Conservation (phyloP, 176 grass and related monocot genomes). For the Tillandsia leiboldiana region DNA sequence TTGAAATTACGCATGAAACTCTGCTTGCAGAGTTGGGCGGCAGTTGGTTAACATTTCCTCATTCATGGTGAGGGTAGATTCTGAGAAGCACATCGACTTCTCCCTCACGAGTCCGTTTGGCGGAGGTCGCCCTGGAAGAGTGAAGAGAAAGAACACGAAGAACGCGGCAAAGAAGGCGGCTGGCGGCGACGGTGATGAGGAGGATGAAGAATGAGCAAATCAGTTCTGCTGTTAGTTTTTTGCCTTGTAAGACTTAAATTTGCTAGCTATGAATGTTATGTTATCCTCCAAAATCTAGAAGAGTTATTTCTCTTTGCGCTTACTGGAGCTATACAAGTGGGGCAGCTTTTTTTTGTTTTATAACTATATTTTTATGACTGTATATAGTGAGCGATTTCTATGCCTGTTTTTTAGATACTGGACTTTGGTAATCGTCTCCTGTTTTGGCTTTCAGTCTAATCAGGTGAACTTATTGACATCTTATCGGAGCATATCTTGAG, state of each 20-base stretch:
- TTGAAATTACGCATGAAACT: neutral
- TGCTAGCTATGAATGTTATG: neutral
- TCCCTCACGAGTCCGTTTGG: slow-evolving; percentile 59
- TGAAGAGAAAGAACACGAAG: slow-evolving; percentile 61
- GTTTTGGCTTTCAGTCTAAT: too few relatives aligned
- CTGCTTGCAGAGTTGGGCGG: slow-evolving; percentile 45
- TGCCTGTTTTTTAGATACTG: too few relatives aligned
- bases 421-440: too few relatives aligned
- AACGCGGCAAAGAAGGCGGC: slow-evolving; percentile 44
- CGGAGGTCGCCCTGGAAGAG: slow-evolving; percentile 57
- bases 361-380: too few relatives aligned
- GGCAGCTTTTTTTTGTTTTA: too few relatives aligned
- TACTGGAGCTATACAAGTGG: too few relatives aligned
- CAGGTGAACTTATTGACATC: too few relatives aligned
- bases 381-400: too few relatives aligned
- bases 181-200: slow-evolving; percentile 34
- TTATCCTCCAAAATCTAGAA: neutral
- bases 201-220: slow-evolving; percentile 34
- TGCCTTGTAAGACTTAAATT: slow-evolving; percentile 1
- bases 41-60: slow-evolving; percentile 75
- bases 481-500: too few relatives aligned
- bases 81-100: slow-evolving; percentile 74
- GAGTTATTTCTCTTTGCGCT: neutral
- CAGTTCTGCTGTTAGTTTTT: neutral
- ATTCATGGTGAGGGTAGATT: slow-evolving; percentile 65